Evolutionary conservation across 1,139 yeast genomes (phyloP), one percentile per base, ranked within the genome.

Genomic region (Zygoascus meyerae): DNA sequence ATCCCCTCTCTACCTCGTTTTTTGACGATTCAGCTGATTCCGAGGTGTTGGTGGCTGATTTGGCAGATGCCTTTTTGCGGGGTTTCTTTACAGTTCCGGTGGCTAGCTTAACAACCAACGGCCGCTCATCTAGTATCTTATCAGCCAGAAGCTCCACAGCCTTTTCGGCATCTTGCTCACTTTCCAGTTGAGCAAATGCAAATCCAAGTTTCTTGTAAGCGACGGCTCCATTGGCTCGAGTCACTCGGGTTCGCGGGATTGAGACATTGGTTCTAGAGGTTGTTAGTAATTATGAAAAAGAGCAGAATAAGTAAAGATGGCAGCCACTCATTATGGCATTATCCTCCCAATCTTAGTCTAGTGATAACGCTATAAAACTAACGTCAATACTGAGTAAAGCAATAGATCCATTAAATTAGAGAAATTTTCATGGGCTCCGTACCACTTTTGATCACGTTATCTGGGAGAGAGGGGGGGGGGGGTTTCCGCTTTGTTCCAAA

Each of bases 181-280:
- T 60, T n/a, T 63, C 67, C 54, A 83, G 78, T 47, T 78, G 85
- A 26, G 77, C 85, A 62, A 80, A 83, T 0, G 84, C 89, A 52
- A 77, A 73, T 1, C 89, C 87, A 48, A 79, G 66, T 2, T 83
- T 76, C 53, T 51, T 41, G 44, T 43, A 49, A 44, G 48, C 48
- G 16, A 44, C 30, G 3, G 44, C 32, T 12, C 61, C 62, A 17
- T 46, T 46, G 16, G 37, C 33, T 11, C 11, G 30, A 18, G 36
- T 28, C 15, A 37, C 28, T 34, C 28, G 32, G n/a, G 12, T 33
- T 7, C 33, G 32, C 16, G 43, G 43, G 33, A 40, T 16, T 11
- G 43, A 40, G 31, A 40, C 34, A 18, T 32, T 40, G 5, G 26
- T 11, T 14, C 43, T 40, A 17, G 15, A 9, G n/a, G 26, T 7